These are phyloP conservation scores for Spergularia marina DNA, from an alignment of 148 eudicot genomes.

Conservation along the genomic window DNA sequence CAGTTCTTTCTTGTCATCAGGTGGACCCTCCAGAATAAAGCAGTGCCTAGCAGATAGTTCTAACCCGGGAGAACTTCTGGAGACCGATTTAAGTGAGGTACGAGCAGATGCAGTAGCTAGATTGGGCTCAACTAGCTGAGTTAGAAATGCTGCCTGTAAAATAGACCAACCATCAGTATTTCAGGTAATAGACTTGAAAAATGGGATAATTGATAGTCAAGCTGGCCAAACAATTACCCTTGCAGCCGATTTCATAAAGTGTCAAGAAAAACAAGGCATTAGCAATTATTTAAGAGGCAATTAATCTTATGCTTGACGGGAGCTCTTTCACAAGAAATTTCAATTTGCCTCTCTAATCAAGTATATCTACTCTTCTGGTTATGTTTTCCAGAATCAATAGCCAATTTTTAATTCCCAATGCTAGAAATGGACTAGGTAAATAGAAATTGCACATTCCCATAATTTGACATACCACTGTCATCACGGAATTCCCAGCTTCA, in stretches of 20 bases:
- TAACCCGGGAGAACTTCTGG: slow-evolving; percentile 48
- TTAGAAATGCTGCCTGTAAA: slow-evolving; percentile 70
- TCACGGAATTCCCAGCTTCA: slow-evolving; percentile 92
- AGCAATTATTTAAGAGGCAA: not conserved
- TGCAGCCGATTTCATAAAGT: not conserved
- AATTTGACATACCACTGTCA: slow-evolving; percentile 72
- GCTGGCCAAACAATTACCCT: not conserved
- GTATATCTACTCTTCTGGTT: not conserved
- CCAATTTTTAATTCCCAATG: too few species aligned
- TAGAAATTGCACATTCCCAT: not conserved
- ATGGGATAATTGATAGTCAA: not conserved
- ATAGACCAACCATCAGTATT: slow-evolving; percentile 21
- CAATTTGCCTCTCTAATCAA: not conserved
- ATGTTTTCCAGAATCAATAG: not conserved
- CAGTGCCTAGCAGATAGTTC: slow-evolving; percentile 81
- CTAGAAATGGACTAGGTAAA: not conserved
- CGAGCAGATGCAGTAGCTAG: slow-evolving; percentile 52
- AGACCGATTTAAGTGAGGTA: slow-evolving; percentile 54
- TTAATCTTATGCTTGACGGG: not conserved
- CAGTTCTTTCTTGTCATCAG: slow-evolving; percentile 47
- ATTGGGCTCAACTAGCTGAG: slow-evolving; percentile 68
- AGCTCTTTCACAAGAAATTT: not conserved
- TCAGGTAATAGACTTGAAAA: not conserved
- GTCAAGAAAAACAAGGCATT: not conserved
- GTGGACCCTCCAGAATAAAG: slow-evolving; percentile 83